A percentile compares a stretch with the other conserved stretches of the same genome.
These are phyloP conservation scores for Saccharomyces jurei DNA, from an alignment of 805 yeast species.

Conservation along the genomic window DNA sequence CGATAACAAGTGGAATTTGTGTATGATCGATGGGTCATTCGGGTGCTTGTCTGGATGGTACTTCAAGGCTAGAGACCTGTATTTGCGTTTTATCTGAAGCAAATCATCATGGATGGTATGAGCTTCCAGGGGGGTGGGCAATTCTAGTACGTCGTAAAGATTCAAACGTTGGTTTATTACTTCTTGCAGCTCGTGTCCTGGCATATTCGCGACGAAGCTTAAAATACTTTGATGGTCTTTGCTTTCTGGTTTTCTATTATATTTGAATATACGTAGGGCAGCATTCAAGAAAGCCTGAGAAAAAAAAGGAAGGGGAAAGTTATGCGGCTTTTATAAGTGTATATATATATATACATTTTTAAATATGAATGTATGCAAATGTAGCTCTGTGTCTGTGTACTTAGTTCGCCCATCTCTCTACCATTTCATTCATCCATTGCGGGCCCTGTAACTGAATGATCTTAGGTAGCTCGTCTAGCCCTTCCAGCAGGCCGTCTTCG, in stretches of 20 bases:
- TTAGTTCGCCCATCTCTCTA: slow-evolving; percentile 45
- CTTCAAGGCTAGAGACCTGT: slow-evolving; percentile 17
- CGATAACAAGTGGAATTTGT: slow-evolving; percentile 20
- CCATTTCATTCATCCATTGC: slow-evolving; percentile 62
- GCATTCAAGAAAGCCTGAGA: neutral
- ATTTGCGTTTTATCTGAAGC: slow-evolving; percentile 13
- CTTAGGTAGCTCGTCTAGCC: slow-evolving; percentile 48
- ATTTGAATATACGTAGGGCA: neutral
- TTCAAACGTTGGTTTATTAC: slow-evolving; percentile 3
- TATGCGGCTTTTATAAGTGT: neutral
- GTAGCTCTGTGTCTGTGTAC: neutral
- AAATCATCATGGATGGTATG: slow-evolving; percentile 6
- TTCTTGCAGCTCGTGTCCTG: neutral
- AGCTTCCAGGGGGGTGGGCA: slow-evolving; percentile 26
- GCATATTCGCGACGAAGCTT: neutral
- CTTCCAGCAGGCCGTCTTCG: slow-evolving; percentile 37
- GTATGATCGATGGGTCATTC: slow-evolving; percentile 9
- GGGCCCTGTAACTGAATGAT: slow-evolving; percentile 34
- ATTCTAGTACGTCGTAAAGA: slow-evolving; percentile 39
- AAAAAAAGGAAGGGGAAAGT: neutral
- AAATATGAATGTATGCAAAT: neutral
- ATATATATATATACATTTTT: neutral
- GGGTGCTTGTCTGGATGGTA: slow-evolving; percentile 26
- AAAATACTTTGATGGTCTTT: neutral
- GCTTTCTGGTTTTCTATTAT: neutral